Evolutionary conservation across 2,329 filamentous ascomycete genomes (phyloP).

Genomic region (Chaetomium sp.): DNA sequence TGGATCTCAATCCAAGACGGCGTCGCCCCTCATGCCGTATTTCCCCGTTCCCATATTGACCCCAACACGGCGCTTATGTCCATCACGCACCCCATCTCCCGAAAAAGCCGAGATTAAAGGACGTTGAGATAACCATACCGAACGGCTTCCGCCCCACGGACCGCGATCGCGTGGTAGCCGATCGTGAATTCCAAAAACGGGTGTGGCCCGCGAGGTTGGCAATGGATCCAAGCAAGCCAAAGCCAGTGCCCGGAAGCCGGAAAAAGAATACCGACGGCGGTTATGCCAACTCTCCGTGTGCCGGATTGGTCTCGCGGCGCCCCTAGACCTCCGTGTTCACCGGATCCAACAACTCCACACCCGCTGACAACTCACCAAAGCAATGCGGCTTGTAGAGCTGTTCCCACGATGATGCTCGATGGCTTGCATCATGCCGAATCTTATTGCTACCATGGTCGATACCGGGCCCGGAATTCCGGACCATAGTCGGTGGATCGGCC

Average conservation of each 20-base stretch:
- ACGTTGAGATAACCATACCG: slow-evolving; percentile 15
- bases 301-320: slow-evolving; percentile 10
- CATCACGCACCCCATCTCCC: slow-evolving; percentile 2
- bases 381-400: background rate
- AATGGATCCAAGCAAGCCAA: background rate
- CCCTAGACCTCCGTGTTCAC: background rate
- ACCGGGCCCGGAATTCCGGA: slow-evolving; percentile 9
- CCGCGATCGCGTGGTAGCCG: slow-evolving; percentile 15
- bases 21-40: background rate
- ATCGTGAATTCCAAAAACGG: slow-evolving; percentile 1
- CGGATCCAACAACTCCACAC: background rate
- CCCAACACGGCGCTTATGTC: slow-evolving; percentile 6
- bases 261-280: slow-evolving; percentile 14
- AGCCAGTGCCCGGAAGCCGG: slow-evolving; percentile 4
- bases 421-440: background rate
- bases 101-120: slow-evolving; percentile 26
- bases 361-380: background rate
- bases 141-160: slow-evolving; percentile 12
- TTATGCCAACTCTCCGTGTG: slow-evolving; percentile 12
- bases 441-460: background rate
- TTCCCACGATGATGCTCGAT: background rate
- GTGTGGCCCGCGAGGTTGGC: background rate
- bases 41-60: slow-evolving; percentile 8
- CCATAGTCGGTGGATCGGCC: background rate
- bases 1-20: background rate